Evolutionary conservation across 805 yeast species (phyloP), one percentile per base, ranked within the genome.

Genomic region (Myxozyma sirexii): DNA sequence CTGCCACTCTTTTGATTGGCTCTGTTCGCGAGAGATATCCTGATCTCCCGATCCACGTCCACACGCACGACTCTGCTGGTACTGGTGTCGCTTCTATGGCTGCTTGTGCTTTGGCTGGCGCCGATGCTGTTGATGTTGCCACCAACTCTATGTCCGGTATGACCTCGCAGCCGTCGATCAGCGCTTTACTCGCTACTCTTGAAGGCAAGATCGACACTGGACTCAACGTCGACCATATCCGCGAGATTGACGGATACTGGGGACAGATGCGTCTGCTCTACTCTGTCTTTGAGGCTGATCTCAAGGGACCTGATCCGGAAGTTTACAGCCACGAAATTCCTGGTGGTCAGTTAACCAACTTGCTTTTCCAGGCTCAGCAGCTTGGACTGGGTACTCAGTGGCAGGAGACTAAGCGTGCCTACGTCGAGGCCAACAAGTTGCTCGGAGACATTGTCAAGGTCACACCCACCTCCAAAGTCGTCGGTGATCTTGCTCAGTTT

Each of bases 301-400:
- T 94, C 76, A 94, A 94, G 83, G 99, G 99, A 59, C 98, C 99
- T 62, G 99, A 94, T 78, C 98, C 99, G 70, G 99, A 94, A 77
- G 99, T 94, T 59, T 94, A 94, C 78, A 85, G 86, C 70, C 99
- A 94, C 79, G 99, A 94, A 82, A 94, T 94, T 68, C 99, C 99
- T 60, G 99, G 99, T 81, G 99, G 99, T 67, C 99, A 94, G 80
- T 85, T 94, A 77, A 94, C 99, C 65, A 94, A 94, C 82, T 81
- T 94, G 78, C 78, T 96, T 69, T 94, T 94, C 96, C 99, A 94
- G 81, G 99, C 99, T 60, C 97, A 90, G 78, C 98, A 96, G 79
- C 90, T 94, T 71, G 99, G 99, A 62, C 82, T 94, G 66, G 99
- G 99, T 68, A 87, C 88, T 69, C 91, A 89, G 79, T 94, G 99